Evolutionary conservation across 2,329 filamentous ascomycete species (phyloP).

Genomic region (Polytolypa hystricis): DNA sequence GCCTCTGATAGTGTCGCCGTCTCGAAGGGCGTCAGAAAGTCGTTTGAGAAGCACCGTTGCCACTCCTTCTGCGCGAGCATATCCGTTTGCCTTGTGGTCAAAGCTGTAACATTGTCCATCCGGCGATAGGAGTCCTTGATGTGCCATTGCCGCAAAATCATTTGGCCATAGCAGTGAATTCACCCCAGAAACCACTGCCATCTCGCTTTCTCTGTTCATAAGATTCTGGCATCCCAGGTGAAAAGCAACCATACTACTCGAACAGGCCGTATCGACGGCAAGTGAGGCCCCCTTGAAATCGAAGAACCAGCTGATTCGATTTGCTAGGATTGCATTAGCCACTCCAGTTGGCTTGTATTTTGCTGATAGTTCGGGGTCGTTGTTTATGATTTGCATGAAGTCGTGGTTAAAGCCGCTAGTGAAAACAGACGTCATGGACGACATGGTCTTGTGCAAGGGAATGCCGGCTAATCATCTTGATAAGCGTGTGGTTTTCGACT

Average conservation of each 20-base stretch:
- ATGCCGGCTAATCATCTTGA: constrained; percentile 13
- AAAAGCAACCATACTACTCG: constrained; percentile 17
- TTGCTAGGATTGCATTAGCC: constrained; percentile 16
- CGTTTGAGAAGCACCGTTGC: constrained; percentile 30
- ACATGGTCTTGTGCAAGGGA: constrained; percentile 9
- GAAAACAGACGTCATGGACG: constrained; percentile 13
- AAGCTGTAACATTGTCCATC: constrained; percentile 17
- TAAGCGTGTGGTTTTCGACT: too few species aligned
- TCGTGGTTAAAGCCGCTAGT: constrained; percentile 13
- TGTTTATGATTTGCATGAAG: constrained; percentile 6
- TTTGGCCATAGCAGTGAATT: constrained; percentile 6
- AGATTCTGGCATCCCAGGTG: constrained; percentile 19
- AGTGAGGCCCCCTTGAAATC: constrained; percentile 17
- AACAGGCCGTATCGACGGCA: constrained; percentile 20
- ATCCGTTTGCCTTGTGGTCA: constrained; percentile 30
- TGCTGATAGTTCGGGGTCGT: constrained; percentile 8
- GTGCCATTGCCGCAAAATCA: constrained; percentile 6
- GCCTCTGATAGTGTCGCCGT: constrained; percentile 30
- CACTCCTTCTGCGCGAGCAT: constrained; percentile 34
- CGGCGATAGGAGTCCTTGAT: constrained; percentile 11
- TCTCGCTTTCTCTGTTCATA: constrained; percentile 10
- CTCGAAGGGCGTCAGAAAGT: constrained; percentile 25
- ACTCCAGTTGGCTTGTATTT: constrained; percentile 15
- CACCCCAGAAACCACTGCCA: constrained; percentile 10
- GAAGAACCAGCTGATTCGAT: constrained; percentile 21